Percentiles rank a stretch among this genome's conserved stretches.
Evolutionary conservation across 139 green algal genomes (phyloP).

Genomic region (Pseudopediastrum boryanum): DNA sequence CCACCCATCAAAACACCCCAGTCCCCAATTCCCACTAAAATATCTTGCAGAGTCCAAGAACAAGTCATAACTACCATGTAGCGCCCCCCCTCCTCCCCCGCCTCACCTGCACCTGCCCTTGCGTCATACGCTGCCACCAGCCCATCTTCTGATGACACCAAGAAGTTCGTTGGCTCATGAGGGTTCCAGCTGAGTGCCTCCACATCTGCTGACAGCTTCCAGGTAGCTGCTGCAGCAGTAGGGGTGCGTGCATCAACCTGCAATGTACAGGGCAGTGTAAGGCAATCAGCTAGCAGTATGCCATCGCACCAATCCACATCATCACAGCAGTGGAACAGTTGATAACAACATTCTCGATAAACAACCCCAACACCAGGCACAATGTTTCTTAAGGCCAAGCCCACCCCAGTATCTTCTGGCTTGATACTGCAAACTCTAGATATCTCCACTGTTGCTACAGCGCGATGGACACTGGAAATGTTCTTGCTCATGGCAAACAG

Average conservation of each 20-base stretch:
- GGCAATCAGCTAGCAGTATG: background rate
- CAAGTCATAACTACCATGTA: background rate
- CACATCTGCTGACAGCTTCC: slow-evolving; percentile 83
- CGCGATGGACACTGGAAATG: no score
- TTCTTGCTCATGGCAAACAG: no score
- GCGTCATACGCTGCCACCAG: slow-evolving; percentile 74
- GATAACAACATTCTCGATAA: no score
- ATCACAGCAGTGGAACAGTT: background rate
- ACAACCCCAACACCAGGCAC: no score
- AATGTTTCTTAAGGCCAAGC: no score
- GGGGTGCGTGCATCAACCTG: slow-evolving; percentile 70
- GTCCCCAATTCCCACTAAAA: no score
- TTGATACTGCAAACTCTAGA: no score
- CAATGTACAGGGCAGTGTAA: background rate
- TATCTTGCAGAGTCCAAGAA: background rate
- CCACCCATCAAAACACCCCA: no score
- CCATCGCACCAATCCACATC: background rate
- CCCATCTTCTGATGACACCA: slow-evolving; percentile 87
- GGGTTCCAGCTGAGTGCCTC: slow-evolving; percentile 89
- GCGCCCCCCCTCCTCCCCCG: background rate
- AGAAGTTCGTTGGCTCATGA: slow-evolving; percentile 78
- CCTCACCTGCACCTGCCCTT: slow-evolving; percentile 58
- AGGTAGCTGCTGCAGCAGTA: slow-evolving; percentile 45
- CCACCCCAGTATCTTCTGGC: no score
- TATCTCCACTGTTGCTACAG: no score